phyloP scores from a whole-genome alignment of 495 filamentous ascomycete genomes.

The Amniculicola lignicola region DNA sequence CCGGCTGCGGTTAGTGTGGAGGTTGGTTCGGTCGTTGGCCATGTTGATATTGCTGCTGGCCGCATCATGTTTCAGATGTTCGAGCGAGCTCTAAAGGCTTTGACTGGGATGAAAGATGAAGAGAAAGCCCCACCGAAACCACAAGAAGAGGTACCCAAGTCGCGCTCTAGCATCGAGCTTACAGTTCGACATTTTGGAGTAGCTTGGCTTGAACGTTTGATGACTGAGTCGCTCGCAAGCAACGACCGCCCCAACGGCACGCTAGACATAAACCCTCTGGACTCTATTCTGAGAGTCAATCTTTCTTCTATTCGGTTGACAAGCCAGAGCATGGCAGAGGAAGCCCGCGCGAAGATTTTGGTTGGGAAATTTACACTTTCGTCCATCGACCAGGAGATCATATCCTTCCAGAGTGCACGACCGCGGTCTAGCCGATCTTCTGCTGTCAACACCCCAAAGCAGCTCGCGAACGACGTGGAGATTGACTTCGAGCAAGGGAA shows the following conservation, averaged over 20 bases:
- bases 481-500: slow-evolving; percentile 20
- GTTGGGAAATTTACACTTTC: slow-evolving; percentile 70
- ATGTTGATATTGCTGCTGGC: slow-evolving; percentile 31
- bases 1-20: slow-evolving; percentile 19
- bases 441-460: slow-evolving; percentile 3
- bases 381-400: slow-evolving; percentile 62
- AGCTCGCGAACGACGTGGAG: slow-evolving; percentile 23
- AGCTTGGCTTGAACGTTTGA: slow-evolving; percentile 24
- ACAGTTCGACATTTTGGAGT: slow-evolving; percentile 21
- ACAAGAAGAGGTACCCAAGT: background rate
- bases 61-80: slow-evolving; percentile 32
- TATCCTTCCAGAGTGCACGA: slow-evolving; percentile 48
- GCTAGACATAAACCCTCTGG: slow-evolving; percentile 23
- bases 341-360: slow-evolving; percentile 31
- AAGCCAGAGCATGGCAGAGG: slow-evolving; percentile 10
- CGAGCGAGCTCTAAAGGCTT: slow-evolving; percentile 14
- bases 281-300: slow-evolving; percentile 23
- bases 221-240: slow-evolving; percentile 14
- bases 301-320: slow-evolving; percentile 8
- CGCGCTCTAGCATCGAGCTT: slow-evolving; percentile 6
- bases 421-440: slow-evolving; percentile 26
- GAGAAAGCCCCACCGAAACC: slow-evolving; percentile 3
- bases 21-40: slow-evolving; percentile 26
- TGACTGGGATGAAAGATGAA: background rate
- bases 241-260: background rate